phyloP scores from a whole-genome alignment of 352 stramenopile genomes.

The Phytophthora capsici region DNA sequence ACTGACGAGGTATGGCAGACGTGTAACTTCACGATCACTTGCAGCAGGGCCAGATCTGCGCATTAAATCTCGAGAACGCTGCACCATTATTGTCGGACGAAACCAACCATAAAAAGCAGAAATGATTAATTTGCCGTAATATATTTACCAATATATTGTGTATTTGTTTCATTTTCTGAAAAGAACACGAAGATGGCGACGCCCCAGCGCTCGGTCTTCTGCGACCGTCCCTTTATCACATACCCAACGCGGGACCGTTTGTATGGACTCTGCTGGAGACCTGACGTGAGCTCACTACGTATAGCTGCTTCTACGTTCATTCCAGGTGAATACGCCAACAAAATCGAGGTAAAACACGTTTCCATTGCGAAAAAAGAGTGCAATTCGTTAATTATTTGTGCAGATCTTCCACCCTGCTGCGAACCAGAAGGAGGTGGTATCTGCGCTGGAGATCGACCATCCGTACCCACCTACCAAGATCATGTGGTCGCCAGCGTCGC shows the following conservation, averaged over 20 bases:
- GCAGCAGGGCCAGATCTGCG: background rate
- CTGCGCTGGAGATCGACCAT: conserved; percentile 78
- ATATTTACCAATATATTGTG: no score
- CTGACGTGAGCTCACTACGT: conserved; percentile 61
- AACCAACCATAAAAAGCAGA: no score
- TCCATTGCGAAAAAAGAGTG: conserved; percentile 7
- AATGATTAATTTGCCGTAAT: no score
- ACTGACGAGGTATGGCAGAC: conserved; percentile 27
- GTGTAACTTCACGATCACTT: conserved; percentile 10
- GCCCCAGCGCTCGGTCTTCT: conserved; percentile 34
- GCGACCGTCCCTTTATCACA: conserved; percentile 70
- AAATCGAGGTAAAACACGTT: conserved; percentile 74
- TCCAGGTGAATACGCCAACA: conserved; percentile 86
- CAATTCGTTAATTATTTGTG: conserved; percentile 1
- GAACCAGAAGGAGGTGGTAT: conserved; percentile 63
- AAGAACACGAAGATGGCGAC: conserved; percentile 19
- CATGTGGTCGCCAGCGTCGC: conserved; percentile 80
- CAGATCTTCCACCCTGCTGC: conserved; percentile 71
- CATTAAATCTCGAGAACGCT: conserved; percentile 6
- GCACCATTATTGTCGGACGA: conserved; percentile 1
- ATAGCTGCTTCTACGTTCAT: conserved; percentile 84
- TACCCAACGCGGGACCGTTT: conserved; percentile 69
- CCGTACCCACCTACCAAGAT: conserved; percentile 89
- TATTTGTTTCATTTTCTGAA: conserved; percentile 15
- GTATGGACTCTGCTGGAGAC: conserved; percentile 83